Base-by-base conservation (phyloP, 177 flowering plant genomes). In the Tripterygium wilfordii region DNA sequence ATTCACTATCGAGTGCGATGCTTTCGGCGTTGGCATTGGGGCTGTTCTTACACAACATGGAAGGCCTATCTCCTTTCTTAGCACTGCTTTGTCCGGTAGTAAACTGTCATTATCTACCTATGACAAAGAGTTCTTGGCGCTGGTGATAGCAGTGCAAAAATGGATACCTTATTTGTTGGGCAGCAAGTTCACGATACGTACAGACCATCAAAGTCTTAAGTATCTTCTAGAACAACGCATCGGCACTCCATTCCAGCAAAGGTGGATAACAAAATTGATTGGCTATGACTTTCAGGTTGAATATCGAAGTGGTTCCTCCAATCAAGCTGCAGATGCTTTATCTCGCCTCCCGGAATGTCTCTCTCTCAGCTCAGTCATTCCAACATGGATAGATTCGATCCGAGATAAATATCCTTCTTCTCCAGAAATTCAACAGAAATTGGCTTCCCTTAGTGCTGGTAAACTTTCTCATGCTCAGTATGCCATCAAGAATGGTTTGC, bases 271-370 rank as follows among this genome's bases (percentile, higher is more conserved):
- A 0, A 60, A 60, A n/a, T 3, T 60, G 1, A 0, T 46, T 3
- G 52, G 46, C 7, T 61, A 4, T 15, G 41, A 54, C 6, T 61
- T 13, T 38, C 10, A 18, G 0, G 43, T 54, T 22, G 2, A 42
- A 12, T 61, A 61, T n/a, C 42, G 43, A 20, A 16, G 12, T 8
- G 55, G 56, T 3, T 20, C 6, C 1, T 14, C 25, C 0, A 54
- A 61, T 36, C 0, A 3, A 13, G 66, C 16, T 8, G 55, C 31
- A 0, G 54, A 61, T 49, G 60, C 65, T 6, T 29, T 54, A 15
- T 54, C 60, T 12, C 45, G 27, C 5, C 2, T 10, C 27, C 2
- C 2, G 15, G 45, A 21, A 9, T 26, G n/a, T n/a, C n/a, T n/a
- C n/a, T n/a, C n/a, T n/a, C n/a, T n/a, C n/a, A n/a, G n/a, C n/a